Evolutionary conservation across 1,284 basidiomycete genomes (phyloP).

Genomic region (Rhizoctonia solani): DNA sequence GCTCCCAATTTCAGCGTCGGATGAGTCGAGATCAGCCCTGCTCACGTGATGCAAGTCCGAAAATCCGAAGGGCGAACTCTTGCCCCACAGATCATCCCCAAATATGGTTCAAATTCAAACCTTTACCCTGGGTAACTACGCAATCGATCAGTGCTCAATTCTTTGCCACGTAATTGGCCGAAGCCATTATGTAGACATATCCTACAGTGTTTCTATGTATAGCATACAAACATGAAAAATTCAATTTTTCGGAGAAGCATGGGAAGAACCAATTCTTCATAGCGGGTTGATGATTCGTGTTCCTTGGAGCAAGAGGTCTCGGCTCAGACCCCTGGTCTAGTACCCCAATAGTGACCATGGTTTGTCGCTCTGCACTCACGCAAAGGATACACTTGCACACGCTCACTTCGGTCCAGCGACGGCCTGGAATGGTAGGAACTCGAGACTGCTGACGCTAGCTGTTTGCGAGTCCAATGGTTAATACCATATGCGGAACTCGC

Average conservation of each 20-base stretch:
- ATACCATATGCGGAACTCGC: no score
- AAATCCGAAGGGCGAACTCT: slow-evolving; percentile 23
- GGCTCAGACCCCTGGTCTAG: background rate
- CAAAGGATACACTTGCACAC: background rate
- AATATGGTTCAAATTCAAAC: background rate
- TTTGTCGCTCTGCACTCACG: background rate
- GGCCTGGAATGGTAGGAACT: no score
- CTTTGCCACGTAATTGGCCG: background rate
- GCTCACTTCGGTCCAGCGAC: no score
- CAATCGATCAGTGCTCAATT: background rate
- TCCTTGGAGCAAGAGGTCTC: slow-evolving; percentile 4
- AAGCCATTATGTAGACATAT: no score
- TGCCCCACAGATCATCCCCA: slow-evolving; percentile 5
- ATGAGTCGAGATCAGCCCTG: slow-evolving; percentile 9
- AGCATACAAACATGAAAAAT: no score
- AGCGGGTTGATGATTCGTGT: no score
- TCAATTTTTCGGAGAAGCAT: no score
- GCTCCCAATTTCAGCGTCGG: background rate
- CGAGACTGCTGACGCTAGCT: no score
- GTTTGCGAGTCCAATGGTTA: no score
- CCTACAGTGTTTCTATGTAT: no score
- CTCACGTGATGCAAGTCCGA: slow-evolving; percentile 14
- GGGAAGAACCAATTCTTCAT: background rate
- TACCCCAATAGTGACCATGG: no score
- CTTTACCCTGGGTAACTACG: background rate